A percentile compares a stretch with the other conserved stretches of the same genome.
These are phyloP conservation scores for Russula foetens DNA, from an alignment of 768 basidiomycete genomes.

Conservation along the genomic window DNA sequence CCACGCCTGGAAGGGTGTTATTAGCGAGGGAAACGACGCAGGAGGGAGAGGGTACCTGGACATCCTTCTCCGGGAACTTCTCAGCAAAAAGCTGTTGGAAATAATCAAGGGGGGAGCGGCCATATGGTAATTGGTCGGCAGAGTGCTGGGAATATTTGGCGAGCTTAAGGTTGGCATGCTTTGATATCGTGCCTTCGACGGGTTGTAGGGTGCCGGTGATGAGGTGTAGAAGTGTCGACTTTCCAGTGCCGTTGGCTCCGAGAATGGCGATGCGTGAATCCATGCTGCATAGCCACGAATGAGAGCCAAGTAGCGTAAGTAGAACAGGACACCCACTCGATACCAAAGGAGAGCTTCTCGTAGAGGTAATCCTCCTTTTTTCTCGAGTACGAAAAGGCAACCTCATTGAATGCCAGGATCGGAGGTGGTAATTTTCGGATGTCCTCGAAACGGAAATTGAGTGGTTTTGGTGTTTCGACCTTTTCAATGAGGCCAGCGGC, in stretches of 20 bases:
- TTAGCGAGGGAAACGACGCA: constrained; percentile 1
- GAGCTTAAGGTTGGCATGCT: constrained; percentile 85
- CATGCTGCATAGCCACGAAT: constrained; percentile 46
- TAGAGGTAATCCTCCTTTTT: constrained; percentile 85
- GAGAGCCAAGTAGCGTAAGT: neutral
- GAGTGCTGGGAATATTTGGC: constrained; percentile 99
- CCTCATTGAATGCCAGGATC: constrained; percentile 91
- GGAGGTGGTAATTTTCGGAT: constrained; percentile 90
- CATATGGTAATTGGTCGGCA: constrained; percentile 96
- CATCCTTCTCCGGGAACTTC: constrained; percentile 93
- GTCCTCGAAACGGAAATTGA: constrained; percentile 96
- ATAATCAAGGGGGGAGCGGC: constrained; percentile 85
- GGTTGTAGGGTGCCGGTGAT: constrained; percentile 81
- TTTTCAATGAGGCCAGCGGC: constrained; percentile 95
- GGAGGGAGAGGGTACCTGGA: constrained; percentile 36
- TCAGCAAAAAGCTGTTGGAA: constrained; percentile 71
- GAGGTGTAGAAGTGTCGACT: constrained; percentile 85
- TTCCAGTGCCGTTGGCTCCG: constrained; percentile 93
- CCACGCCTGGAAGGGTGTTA: constrained; percentile 59
- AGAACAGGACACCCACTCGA: constrained; percentile 58
- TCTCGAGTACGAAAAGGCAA: constrained; percentile 94
- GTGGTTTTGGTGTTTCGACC: constrained; percentile 61
- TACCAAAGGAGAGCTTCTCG: constrained; percentile 87
- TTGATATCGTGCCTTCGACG: constrained; percentile 76
- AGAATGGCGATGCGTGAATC: constrained; percentile 93